A percentile compares a stretch with the other conserved stretches of the same genome.
phyloP scores from a whole-genome alignment of 164 flowering plant genomes.

The Kingdonia uniflora region DNA sequence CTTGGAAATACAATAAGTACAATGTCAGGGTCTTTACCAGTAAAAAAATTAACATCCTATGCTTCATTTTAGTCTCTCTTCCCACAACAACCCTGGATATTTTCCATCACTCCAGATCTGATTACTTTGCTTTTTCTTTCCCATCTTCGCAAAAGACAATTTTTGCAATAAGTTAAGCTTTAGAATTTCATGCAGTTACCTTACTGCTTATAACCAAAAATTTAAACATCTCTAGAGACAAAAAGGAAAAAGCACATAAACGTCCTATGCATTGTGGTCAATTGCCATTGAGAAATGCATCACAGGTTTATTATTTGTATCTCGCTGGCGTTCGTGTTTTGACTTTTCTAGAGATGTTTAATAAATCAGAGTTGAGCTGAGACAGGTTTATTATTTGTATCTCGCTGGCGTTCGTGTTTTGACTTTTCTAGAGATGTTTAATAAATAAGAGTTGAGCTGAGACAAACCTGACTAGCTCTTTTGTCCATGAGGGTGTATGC shows the following conservation, averaged over 20 bases:
- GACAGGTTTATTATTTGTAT: too few species aligned
- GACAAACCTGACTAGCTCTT: constrained; percentile 64
- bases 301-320: too few species aligned
- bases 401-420: too few species aligned
- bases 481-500: constrained; percentile 72
- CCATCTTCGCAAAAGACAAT: constrained; percentile 48
- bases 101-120: constrained; percentile 55
- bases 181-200: not conserved
- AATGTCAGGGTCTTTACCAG: not conserved
- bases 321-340: too few species aligned
- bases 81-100: constrained; percentile 14
- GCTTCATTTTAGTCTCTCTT: constrained; percentile 16
- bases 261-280: too few species aligned
- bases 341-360: too few species aligned
- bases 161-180: constrained; percentile 32
- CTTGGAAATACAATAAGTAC: too few species aligned
- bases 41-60: not conserved
- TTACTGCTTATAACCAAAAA: too few species aligned
- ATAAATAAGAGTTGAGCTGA: too few species aligned
- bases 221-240: not conserved
- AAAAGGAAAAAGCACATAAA: not conserved
- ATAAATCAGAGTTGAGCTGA: too few species aligned
- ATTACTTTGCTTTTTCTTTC: constrained; percentile 63
- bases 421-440: too few species aligned
- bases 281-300: too few species aligned